Evolutionary conservation across 768 basidiomycete genomes (phyloP), one percentile per base, ranked within the genome.

Genomic region (Leucocoprinus leucothites): DNA sequence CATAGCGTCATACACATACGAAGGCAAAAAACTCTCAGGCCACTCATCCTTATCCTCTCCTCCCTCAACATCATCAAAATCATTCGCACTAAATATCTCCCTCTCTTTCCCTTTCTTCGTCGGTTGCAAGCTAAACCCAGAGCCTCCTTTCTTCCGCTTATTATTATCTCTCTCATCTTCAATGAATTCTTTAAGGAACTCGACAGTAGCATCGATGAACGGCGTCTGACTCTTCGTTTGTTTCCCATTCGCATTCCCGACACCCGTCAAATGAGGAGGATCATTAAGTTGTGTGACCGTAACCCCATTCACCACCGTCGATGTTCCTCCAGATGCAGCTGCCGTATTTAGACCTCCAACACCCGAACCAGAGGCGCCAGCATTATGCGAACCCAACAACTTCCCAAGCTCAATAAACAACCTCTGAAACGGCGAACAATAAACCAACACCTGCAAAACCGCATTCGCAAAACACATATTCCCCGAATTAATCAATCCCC

Each of bases 401-500:
- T 76, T 78, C 25, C 82, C 87, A 2, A 98, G 73, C 58, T 89
- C 86, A 19, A 71, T 73, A 64, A 99, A 89, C 34, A 98, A 69
- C 44, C 77, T 77, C 64, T 85, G 85, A 69, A 98, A 98, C 1
- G 89, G 91, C n/a, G 82, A 79, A 62, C 89, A 93, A 69, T 94
- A 96, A 0, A 95, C 81, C 24, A 98, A 77, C 1, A 89, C 83
- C 72, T 98, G 96, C 26, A 99, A 74, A 21, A 97, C 90, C 0
- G 94, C 85, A 64, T 98, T 99, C 25, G 94, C 94, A 65, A 98
- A 99, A 68, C 96, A 99, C 86, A 98, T 87, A 70, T 99, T 99
- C 0, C 96, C 95, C 2, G 84, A 88, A 69, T 99, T 99, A 61
- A 98, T 78, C 47, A 99, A 72, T 3, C 96, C 96, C 13, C 95